Base-by-base conservation (phyloP, 2,329 filamentous ascomycete genomes). In the Sporothrix protearum region DNA sequence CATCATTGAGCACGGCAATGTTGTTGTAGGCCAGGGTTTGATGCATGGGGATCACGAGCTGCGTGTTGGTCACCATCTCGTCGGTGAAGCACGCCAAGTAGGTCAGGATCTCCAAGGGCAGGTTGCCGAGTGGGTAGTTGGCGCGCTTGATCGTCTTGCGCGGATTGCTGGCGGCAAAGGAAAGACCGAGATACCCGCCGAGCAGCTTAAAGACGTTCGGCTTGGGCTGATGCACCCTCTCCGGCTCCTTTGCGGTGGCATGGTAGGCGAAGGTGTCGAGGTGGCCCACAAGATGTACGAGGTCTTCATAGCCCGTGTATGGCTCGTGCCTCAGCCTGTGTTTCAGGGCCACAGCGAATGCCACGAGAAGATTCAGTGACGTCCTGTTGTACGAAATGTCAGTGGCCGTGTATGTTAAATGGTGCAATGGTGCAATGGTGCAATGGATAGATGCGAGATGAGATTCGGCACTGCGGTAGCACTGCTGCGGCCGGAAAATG, bases 301-400 rank as follows among this genome's bases (percentile, higher is more conserved):
- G 83, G 77, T 93, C 91, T 1, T 88, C 85, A 78, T 93, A 92
- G 72, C 88, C 86, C 28, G 88, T 86, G 75, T 90, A 90, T 1
- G 91, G 90, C 78, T 93, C 91, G 77, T 91, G 92, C 36, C 91
- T 89, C 39, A 93, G 86, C 76, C 88, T 89, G 81, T 92, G 91
- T 80, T 93, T 92, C 64, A 93, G 82, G 0, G 91, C 82, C 33
- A 90, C 85, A 19, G 89, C 85, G 76, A 91, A 93, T 7, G 89
- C 89, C 30, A 91, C 85, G 75, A 93, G 84, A 16, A 93, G 84
- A 76, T 93, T 92, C 75, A 93, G 83, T 1, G 87, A 88, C 1
- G 89, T 87, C 8, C 78, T 80, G 70, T 2, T n/a, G 5, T 2
- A 28, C 5, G 16, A 68, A 28, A 22, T 33, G 66, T 75, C 33